Evolutionary conservation across 208 protist genomes (phyloP).

Genomic region (Crithidia expoeki): DNA sequence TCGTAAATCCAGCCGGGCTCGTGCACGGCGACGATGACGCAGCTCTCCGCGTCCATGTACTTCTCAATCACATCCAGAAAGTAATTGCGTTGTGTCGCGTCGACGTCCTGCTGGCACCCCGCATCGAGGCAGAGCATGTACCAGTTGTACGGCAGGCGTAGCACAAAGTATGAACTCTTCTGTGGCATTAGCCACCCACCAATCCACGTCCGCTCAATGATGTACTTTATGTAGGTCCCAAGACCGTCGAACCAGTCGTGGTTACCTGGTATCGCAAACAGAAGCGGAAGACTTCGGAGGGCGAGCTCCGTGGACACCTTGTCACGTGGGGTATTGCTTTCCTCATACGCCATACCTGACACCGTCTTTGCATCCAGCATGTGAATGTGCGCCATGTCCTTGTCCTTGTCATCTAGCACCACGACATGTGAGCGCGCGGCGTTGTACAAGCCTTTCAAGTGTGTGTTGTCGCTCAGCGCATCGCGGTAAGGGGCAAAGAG

Average conservation of each 20-base stretch:
- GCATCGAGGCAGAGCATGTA: constrained; percentile 85
- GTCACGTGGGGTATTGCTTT: constrained; percentile 26
- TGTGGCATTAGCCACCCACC: constrained; percentile 92
- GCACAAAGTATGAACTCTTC: constrained; percentile 78
- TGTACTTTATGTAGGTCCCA: constrained; percentile 76
- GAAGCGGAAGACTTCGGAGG: constrained; percentile 65
- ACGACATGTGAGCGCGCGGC: constrained; percentile 46
- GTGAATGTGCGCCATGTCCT: constrained; percentile 61
- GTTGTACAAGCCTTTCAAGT: constrained; percentile 54
- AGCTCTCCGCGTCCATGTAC: constrained; percentile 62
- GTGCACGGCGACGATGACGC: constrained; percentile 64
- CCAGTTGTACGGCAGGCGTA: constrained; percentile 84
- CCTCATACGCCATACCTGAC: constrained; percentile 40
- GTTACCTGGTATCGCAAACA: constrained; percentile 90
- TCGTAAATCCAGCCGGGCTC: constrained; percentile 84
- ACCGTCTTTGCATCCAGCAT: constrained; percentile 60
- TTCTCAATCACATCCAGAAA: constrained; percentile 74
- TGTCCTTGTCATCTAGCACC: constrained; percentile 40
- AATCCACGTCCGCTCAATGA: constrained; percentile 68
- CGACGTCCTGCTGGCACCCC: constrained; percentile 77
- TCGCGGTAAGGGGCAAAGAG: constrained; percentile 79
- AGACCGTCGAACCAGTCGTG: constrained; percentile 92
- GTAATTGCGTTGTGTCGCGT: constrained; percentile 83
- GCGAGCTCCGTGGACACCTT: constrained; percentile 46
- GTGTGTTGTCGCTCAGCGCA: constrained; percentile 48